These are phyloP conservation scores for Blastocystis sp. DNA, from an alignment of 352 stramenopile species.

Conservation along the genomic window DNA sequence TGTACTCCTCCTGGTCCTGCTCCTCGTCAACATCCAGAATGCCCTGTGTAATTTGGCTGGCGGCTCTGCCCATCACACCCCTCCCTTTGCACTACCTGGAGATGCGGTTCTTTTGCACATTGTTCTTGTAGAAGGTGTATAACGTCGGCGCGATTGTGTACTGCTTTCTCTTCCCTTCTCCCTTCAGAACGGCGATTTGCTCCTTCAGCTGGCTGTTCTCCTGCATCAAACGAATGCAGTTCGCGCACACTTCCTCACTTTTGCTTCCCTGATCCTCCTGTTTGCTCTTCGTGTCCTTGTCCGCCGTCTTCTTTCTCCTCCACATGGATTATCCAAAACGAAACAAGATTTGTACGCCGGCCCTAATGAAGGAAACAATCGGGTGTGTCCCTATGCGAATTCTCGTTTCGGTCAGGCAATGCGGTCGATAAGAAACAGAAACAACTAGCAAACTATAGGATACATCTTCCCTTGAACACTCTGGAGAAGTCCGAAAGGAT, in stretches of 20 bases:
- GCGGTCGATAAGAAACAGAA: background rate
- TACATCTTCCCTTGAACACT: conserved; percentile 35
- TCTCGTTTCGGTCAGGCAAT: too few relatives aligned
- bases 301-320: conserved; percentile 40
- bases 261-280: background rate
- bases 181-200: conserved; percentile 44
- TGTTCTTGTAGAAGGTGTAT: conserved; percentile 69
- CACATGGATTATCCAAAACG: conserved; percentile 6
- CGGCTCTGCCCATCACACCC: conserved; percentile 30
- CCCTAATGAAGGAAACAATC: too few relatives aligned
- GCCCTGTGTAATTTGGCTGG: conserved; percentile 48
- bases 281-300: background rate
- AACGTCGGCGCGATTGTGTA: conserved; percentile 64
- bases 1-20: conserved; percentile 57
- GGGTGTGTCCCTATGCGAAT: too few relatives aligned
- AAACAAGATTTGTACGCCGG: background rate
- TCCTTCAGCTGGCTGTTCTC: conserved; percentile 63
- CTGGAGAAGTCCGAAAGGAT: background rate
- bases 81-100: conserved; percentile 11
- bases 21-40: conserved; percentile 56
- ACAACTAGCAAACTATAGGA: conserved; percentile 15
- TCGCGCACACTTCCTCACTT: conserved; percentile 33
- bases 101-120: conserved; percentile 69
- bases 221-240: conserved; percentile 66
- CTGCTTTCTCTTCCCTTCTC: conserved; percentile 61